A percentile compares a stretch with the other conserved stretches of the same genome.
phyloP scores from a whole-genome alignment of 164 flowering plant species.

The Santalum album region DNA sequence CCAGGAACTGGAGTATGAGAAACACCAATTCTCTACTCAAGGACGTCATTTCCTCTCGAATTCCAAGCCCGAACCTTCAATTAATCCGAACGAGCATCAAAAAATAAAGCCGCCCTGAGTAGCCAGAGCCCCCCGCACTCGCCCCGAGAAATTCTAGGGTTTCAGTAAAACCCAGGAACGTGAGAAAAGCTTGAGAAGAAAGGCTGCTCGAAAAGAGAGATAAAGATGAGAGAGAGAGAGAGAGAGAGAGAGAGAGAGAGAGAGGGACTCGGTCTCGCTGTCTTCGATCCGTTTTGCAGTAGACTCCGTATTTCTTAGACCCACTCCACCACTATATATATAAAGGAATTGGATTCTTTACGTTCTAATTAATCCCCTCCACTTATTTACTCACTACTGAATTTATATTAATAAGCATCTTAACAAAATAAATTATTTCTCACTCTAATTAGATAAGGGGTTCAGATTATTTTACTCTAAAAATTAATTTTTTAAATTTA shows the following conservation, averaged over 20 bases:
- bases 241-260: conserved; percentile 11
- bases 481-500: too few relatives aligned
- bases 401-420: too few relatives aligned
- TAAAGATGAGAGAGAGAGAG: conserved; percentile 5
- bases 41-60: conserved; percentile 45
- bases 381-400: too few relatives aligned
- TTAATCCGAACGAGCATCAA: too few relatives aligned
- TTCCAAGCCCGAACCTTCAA: too few relatives aligned
- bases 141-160: conserved; percentile 27
- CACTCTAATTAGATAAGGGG: too few relatives aligned
- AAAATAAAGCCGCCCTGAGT: background rate
- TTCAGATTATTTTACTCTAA: too few relatives aligned
- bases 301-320: conserved; percentile 11
- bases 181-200: conserved; percentile 9
- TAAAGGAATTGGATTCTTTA: too few relatives aligned
- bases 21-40: conserved; percentile 90
- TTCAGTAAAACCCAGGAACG: conserved; percentile 4
- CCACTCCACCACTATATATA: too few relatives aligned
- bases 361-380: too few relatives aligned
- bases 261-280: conserved; percentile 36
- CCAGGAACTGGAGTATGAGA: conserved; percentile 85
- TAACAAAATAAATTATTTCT: too few relatives aligned
- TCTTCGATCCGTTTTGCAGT: conserved; percentile 37
- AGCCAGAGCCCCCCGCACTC: conserved; percentile 1
- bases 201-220: conserved; percentile 16